Percentiles rank a stretch among this genome's conserved stretches.
Conservation (phyloP, 2,329 filamentous ascomycete species). For the Neonectria neomacrospora region DNA sequence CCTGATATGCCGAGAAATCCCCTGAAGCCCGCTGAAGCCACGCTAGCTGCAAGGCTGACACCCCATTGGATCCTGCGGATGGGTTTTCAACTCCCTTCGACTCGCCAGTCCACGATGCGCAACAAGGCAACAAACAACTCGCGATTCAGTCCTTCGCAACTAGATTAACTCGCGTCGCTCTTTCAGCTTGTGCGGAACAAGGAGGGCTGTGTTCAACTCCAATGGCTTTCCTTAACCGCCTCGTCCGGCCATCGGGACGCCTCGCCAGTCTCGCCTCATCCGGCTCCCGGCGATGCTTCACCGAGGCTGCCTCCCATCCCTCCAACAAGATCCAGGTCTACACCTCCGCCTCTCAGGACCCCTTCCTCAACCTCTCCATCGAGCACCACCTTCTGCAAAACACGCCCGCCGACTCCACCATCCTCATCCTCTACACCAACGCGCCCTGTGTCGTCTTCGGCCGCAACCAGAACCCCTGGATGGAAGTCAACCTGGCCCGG, state of each 20-base stretch:
- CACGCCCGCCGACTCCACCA: slow-evolving; percentile 74
- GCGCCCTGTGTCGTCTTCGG: slow-evolving; percentile 89
- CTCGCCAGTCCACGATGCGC: background rate
- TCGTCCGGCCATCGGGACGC: slow-evolving; percentile 12
- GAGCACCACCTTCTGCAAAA: slow-evolving; percentile 89
- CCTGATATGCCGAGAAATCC: background rate
- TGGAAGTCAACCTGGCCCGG: slow-evolving; percentile 81
- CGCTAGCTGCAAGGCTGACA: slow-evolving; percentile 36
- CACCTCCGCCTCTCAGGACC: slow-evolving; percentile 74
- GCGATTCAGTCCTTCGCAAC: slow-evolving; percentile 6
- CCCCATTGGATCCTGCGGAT: background rate
- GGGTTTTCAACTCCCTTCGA: slow-evolving; percentile 5
- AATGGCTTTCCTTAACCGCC: slow-evolving; percentile 28
- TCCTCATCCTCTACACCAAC: slow-evolving; percentile 92
- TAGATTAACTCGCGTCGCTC: background rate
- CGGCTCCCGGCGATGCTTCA: slow-evolving; percentile 47
- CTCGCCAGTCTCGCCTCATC: slow-evolving; percentile 20
- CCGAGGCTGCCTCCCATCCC: slow-evolving; percentile 54
- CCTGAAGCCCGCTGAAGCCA: slow-evolving; percentile 16
- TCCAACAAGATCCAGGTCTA: slow-evolving; percentile 72
- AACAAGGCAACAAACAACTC: slow-evolving; percentile 7
- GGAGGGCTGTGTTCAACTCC: background rate
- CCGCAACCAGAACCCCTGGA: slow-evolving; percentile 97
- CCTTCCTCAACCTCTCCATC: slow-evolving; percentile 91
- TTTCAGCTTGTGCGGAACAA: background rate